Evolutionary conservation across 176 grass and related monocot genomes (phyloP), one percentile per base, ranked within the genome.

Genomic region (Avena sativa): DNA sequence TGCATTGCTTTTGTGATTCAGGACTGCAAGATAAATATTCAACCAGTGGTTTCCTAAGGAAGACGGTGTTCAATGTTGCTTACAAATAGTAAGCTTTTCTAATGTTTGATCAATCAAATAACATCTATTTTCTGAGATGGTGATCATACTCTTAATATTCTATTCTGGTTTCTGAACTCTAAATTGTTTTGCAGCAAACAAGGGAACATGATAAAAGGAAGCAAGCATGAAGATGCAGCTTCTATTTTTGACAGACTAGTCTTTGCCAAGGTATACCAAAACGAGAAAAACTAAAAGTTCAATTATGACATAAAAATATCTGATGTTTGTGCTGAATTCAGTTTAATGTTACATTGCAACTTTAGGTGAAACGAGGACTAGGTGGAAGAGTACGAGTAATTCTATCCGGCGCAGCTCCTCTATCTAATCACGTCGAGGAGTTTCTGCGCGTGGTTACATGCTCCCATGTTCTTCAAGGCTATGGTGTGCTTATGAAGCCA

Each of bases 381-480:
- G 97, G 97, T 71, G 97, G 97, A 32, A 91, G 83, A 47, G 94
- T 94, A 21, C 90, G 94, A 12, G 8, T 99, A 70, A 94, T 98
- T 81, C 56, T 98, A 71, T 98, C 97, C 15, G 97, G 97, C 10
- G 97, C 92, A 76, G 97, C 97, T 81, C 97, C 97, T 74, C 80
- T 98, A 4, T 80, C 93, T 58, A 86, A 82, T 72, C 92, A 99
- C 72, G 97, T 99, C 14, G 97, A 99, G 75, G 87, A 92, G 73
- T 99, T 82, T 83, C 60, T 99, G 76, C 88, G 97, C 68, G 97
- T 99, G 52, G 94, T 96, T 55, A 90, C 97, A 81, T 96, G 97
- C 81, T 86, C 97, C 51, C 90, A 91, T 86, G 97, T 99, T 88
- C 89, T 99, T 82, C 97, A 99, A 86, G 97, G 97, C 80, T 99